Conservation (phyloP, 1,284 basidiomycete genomes). For the Inonotus obliquus region DNA sequence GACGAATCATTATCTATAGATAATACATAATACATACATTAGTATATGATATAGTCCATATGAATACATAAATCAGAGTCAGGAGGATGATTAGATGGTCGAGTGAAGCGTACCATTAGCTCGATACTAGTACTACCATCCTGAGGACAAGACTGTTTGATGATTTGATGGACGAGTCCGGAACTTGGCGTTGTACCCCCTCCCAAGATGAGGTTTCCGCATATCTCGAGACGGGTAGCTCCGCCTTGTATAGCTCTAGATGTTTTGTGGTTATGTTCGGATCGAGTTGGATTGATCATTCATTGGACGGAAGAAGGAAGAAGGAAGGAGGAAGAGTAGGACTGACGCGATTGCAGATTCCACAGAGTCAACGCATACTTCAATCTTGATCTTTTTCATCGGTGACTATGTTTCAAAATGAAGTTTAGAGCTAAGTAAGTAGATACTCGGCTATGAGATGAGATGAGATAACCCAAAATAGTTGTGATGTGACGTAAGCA, state of each 20-base stretch:
- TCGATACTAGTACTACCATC: conserved; percentile 34
- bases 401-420: not conserved
- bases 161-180: conserved; percentile 59
- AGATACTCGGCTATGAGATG: not conserved
- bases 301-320: too few species aligned
- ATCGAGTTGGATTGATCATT: too few species aligned
- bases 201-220: conserved; percentile 62
- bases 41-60: not conserved
- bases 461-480: too few species aligned
- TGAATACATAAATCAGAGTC: not conserved
- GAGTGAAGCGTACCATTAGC: conserved; percentile 53
- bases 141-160: conserved; percentile 43
- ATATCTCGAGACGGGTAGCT: conserved; percentile 75
- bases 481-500: not conserved
- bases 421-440: not conserved
- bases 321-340: too few species aligned
- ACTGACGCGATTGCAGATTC: conserved; percentile 66
- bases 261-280: too few species aligned
- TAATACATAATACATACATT: too few species aligned
- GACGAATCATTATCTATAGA: conserved; percentile 70
- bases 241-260: conserved; percentile 62
- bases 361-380: conserved; percentile 78
- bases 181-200: conserved; percentile 77
- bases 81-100: not conserved
- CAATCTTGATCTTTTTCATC: conserved; percentile 37